phyloP scores from a whole-genome alignment of 163 green algal species.

The Prototheca cutis region DNA sequence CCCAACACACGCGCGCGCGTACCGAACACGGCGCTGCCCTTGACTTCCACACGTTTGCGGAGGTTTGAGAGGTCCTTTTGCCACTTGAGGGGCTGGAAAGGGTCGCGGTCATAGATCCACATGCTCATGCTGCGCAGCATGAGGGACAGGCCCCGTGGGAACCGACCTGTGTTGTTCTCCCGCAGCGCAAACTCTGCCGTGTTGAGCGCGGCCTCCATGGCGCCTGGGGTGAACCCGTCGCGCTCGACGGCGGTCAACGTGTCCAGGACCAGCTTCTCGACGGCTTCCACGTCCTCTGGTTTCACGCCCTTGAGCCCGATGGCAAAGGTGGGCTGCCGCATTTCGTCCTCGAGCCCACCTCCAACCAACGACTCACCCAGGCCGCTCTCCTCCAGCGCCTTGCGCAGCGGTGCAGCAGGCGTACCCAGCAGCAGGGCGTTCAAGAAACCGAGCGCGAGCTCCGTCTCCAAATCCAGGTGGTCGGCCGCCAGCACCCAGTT shows the following conservation, averaged over 20 bases:
- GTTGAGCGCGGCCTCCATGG: slow-evolving; percentile 93
- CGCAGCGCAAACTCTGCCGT: slow-evolving; percentile 95
- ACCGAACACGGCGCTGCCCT: slow-evolving; percentile 12
- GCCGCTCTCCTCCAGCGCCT: slow-evolving; percentile 83
- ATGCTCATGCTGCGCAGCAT: slow-evolving; percentile 87
- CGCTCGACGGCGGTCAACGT: slow-evolving; percentile 61
- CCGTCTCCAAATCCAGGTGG: slow-evolving; percentile 79
- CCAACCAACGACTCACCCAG: slow-evolving; percentile 86
- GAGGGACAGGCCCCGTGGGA: slow-evolving; percentile 86
- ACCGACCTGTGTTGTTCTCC: slow-evolving; percentile 98
- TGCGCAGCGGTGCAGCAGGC: slow-evolving; percentile 72
- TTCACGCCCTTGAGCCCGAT: slow-evolving; percentile 59
- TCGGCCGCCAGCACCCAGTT: slow-evolving; percentile 90
- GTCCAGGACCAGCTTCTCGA: slow-evolving; percentile 74
- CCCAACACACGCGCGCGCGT: too few relatives aligned
- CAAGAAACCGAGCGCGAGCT: slow-evolving; percentile 85
- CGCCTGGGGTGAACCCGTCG: slow-evolving; percentile 66
- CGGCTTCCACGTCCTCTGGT: slow-evolving; percentile 33
- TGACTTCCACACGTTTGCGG: too few relatives aligned
- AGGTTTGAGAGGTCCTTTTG: slow-evolving; percentile 70
- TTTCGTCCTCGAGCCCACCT: slow-evolving; percentile 83
- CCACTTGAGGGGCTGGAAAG: slow-evolving; percentile 73
- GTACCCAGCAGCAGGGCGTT: slow-evolving; percentile 94
- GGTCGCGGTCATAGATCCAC: slow-evolving; percentile 95
- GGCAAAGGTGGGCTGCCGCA: slow-evolving; percentile 85